phyloP scores from a whole-genome alignment of 768 basidiomycete species.

The Dictyophora rubrovolvata region DNA sequence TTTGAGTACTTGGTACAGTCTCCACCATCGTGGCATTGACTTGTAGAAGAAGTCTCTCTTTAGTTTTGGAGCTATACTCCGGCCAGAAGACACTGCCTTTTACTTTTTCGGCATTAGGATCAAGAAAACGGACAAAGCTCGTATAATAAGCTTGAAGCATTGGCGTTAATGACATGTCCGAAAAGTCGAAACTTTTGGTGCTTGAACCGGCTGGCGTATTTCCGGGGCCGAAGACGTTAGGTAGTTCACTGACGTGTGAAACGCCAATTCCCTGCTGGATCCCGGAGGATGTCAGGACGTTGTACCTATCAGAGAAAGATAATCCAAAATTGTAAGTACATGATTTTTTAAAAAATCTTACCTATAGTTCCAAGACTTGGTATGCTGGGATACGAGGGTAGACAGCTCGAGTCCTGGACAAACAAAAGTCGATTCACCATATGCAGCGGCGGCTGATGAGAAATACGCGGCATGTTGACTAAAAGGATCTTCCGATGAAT shows the following conservation, averaged over 20 bases:
- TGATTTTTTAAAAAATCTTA: background rate
- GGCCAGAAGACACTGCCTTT: slow-evolving; percentile 12
- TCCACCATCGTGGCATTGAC: slow-evolving; percentile 8
- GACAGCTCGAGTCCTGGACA: slow-evolving; percentile 5
- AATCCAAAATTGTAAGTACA: background rate
- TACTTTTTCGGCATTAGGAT: slow-evolving; percentile 48
- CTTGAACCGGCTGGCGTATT: slow-evolving; percentile 26
- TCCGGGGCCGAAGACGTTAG: slow-evolving; percentile 15
- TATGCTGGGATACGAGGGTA: background rate
- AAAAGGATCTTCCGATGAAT: background rate
- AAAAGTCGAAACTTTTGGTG: slow-evolving; percentile 24
- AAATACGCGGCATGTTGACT: slow-evolving; percentile 1
- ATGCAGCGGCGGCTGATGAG: slow-evolving; percentile 1
- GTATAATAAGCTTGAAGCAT: slow-evolving; percentile 9
- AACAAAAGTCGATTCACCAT: slow-evolving; percentile 3
- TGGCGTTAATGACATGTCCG: slow-evolving; percentile 47
- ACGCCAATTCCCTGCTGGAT: background rate
- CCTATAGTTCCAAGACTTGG: slow-evolving; percentile 8
- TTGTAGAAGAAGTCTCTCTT: slow-evolving; percentile 6
- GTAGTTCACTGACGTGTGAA: slow-evolving; percentile 2
- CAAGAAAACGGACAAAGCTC: slow-evolving; percentile 4
- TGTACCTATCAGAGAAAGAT: background rate
- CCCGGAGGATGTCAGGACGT: background rate
- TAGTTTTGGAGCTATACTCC: background rate
- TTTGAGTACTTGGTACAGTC: slow-evolving; percentile 2